phyloP scores from a whole-genome alignment of 768 basidiomycete genomes.

The Suillus variegatus region DNA sequence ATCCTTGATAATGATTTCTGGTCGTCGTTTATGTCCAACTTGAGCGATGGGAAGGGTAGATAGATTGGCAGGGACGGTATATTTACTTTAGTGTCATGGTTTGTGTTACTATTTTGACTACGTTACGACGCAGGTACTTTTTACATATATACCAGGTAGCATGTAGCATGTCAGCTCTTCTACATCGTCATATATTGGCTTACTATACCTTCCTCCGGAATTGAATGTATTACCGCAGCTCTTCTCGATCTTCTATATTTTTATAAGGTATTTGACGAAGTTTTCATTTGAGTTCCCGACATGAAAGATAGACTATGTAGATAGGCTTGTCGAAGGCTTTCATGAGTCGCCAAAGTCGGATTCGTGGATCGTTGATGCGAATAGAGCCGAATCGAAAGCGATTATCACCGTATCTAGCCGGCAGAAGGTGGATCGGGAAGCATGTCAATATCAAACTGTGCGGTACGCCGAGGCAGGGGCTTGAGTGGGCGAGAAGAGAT shows the following conservation, averaged over 20 bases:
- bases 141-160: not conserved
- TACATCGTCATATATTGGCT: not conserved
- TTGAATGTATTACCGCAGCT: not conserved
- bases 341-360: not conserved
- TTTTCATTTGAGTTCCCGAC: not conserved
- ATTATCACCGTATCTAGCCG: not conserved
- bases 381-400: not conserved
- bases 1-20: slow-evolving; percentile 46
- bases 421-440: slow-evolving; percentile 13
- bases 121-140: not conserved
- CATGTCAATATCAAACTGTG: slow-evolving; percentile 33
- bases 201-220: not conserved
- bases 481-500: slow-evolving; percentile 46
- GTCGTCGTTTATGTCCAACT: slow-evolving; percentile 41
- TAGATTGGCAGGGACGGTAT: slow-evolving; percentile 7
- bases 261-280: not conserved
- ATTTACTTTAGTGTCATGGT: not conserved
- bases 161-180: not conserved
- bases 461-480: slow-evolving; percentile 45
- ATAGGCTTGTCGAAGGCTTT: not conserved
- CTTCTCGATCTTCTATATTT: not conserved
- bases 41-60: slow-evolving; percentile 25
- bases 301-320: not conserved
- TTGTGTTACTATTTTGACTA: not conserved
- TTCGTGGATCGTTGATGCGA: not conserved